These are phyloP conservation scores for Aquanectria penicillioides DNA, from an alignment of 2,329 filamentous ascomycete species.

Conservation along the genomic window DNA sequence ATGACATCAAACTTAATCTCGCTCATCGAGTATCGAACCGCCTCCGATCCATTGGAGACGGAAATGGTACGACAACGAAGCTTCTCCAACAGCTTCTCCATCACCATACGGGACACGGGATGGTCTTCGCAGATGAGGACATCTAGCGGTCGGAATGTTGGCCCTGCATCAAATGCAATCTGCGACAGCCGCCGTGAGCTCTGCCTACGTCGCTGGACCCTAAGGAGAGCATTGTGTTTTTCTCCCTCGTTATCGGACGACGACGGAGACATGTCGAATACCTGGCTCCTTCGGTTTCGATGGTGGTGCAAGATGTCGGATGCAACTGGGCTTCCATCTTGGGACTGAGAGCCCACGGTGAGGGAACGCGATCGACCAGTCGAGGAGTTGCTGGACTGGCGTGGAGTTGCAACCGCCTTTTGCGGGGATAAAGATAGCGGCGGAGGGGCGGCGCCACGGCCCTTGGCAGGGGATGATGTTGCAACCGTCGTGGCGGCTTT, in stretches of 20 bases:
- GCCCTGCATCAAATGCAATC: constrained; percentile 84
- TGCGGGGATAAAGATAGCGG: constrained; percentile 69
- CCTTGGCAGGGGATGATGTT: constrained; percentile 66
- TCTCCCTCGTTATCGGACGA: constrained; percentile 98
- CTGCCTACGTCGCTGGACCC: constrained; percentile 93
- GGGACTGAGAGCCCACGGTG: constrained; percentile 94
- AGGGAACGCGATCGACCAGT: constrained; percentile 82
- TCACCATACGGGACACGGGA: constrained; percentile 96
- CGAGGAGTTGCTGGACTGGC: constrained; percentile 69
- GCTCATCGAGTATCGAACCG: constrained; percentile 91
- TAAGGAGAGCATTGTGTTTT: constrained; percentile 87
- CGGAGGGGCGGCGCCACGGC: constrained; percentile 60
- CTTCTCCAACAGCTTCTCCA: constrained; percentile 97
- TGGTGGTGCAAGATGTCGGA: constrained; percentile 79
- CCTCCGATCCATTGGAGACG: constrained; percentile 89
- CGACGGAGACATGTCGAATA: constrained; percentile 95
- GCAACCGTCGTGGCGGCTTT: constrained; percentile 67
- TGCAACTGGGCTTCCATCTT: constrained; percentile 83
- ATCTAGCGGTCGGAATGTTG: constrained; percentile 89
- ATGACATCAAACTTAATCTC: constrained; percentile 99
- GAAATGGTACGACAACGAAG: constrained; percentile 93
- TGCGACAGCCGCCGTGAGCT: constrained; percentile 95
- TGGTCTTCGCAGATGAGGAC: constrained; percentile 98
- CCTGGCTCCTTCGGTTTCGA: constrained; percentile 90
- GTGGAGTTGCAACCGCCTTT: constrained; percentile 68